These are phyloP conservation scores for Jacaranda mimosifolia DNA, from an alignment of 257 asterid genomes.

Conservation along the genomic window DNA sequence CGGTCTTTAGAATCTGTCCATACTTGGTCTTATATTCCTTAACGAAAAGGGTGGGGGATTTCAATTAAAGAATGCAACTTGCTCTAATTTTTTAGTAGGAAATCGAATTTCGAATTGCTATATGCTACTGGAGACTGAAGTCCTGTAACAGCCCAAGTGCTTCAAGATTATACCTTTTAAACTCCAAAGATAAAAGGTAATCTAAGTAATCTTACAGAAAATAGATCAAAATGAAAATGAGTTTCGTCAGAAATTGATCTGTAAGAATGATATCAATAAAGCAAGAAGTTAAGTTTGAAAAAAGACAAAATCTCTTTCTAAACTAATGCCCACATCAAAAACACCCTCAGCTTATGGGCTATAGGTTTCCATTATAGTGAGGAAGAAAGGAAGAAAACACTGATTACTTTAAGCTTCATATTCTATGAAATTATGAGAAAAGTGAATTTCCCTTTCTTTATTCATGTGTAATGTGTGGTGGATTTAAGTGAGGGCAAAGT, in stretches of 20 bases:
- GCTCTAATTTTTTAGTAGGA: neutral
- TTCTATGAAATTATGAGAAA: neutral
- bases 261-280: slow-evolving; percentile 8
- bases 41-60: neutral
- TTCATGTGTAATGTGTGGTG: neutral
- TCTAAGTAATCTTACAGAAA: neutral
- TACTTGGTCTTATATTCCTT: neutral
- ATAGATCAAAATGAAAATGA: neutral
- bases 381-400: slow-evolving; percentile 4
- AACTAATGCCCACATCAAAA: neutral
- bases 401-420: neutral
- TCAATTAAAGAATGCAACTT: slow-evolving; percentile 11
- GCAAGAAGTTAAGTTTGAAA: neutral
- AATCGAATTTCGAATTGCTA: slow-evolving; percentile 3
- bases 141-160: neutral
- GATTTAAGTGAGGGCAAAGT: slow-evolving; percentile 19
- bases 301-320: neutral
- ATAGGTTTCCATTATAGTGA: neutral
- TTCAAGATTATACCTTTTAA: neutral
- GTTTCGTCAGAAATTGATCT: slow-evolving; percentile 20
- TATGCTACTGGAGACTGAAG: neutral
- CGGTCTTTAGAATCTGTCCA: neutral
- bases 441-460: neutral
- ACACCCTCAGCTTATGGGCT: neutral
- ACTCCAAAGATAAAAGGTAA: neutral